A percentile compares a stretch with the other conserved stretches of the same genome.
Conservation (phyloP, 305 asterid genomes). For the Ajuga reptans region DNA sequence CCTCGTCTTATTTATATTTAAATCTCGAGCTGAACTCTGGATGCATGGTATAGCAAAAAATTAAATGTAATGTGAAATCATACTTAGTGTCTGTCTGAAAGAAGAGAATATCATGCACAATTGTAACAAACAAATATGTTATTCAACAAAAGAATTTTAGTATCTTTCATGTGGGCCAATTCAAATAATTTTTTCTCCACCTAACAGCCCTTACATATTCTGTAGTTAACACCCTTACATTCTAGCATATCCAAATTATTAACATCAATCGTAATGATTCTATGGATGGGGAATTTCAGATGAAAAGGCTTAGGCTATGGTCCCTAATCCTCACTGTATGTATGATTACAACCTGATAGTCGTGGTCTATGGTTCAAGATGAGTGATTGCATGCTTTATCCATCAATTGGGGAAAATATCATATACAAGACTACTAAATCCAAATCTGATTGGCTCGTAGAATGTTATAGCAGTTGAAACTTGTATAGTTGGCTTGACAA, state of each 20-base stretch:
- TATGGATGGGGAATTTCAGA: background rate
- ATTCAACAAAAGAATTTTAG: background rate
- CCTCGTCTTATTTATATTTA: no score
- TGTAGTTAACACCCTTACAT: background rate
- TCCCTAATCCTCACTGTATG: background rate
- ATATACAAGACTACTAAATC: background rate
- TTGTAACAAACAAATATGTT: background rate
- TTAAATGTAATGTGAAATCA: no score
- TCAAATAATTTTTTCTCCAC: background rate
- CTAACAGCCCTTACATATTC: background rate
- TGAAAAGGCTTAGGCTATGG: background rate
- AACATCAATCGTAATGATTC: background rate
- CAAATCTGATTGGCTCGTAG: background rate
- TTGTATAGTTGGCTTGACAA: background rate
- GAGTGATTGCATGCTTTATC: background rate
- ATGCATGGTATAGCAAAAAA: no score
- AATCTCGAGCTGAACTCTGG: no score
- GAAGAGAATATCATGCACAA: background rate
- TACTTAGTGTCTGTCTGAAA: background rate
- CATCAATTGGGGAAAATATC: background rate
- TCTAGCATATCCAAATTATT: background rate
- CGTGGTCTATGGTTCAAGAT: background rate
- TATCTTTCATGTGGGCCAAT: background rate
- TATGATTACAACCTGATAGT: background rate
- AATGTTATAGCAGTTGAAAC: background rate